These are phyloP conservation scores for Aspergillus sclerotialis DNA, from an alignment of 2,329 filamentous ascomycete genomes.

Conservation along the genomic window DNA sequence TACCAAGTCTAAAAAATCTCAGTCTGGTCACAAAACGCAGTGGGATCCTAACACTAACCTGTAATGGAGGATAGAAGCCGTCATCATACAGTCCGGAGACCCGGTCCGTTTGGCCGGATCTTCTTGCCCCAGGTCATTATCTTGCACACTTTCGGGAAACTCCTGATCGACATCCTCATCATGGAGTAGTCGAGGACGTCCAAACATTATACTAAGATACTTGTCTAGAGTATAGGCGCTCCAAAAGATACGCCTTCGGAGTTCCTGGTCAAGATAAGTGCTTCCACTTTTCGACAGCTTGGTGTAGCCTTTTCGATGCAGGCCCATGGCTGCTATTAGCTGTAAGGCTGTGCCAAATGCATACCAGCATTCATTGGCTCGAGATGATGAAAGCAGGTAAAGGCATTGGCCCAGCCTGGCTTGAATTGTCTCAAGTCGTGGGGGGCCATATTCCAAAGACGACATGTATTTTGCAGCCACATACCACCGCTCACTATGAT, in stretches of 20 bases:
- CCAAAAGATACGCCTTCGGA: slow-evolving; percentile 56
- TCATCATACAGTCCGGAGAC: slow-evolving; percentile 33
- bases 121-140: slow-evolving; percentile 48
- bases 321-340: slow-evolving; percentile 42
- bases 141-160: slow-evolving; percentile 49
- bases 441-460: slow-evolving; percentile 45
- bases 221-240: slow-evolving; percentile 56
- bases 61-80: slow-evolving; percentile 32
- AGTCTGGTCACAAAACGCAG: slow-evolving; percentile 1
- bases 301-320: slow-evolving; percentile 27
- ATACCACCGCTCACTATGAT: slow-evolving; percentile 30
- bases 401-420: slow-evolving; percentile 52
- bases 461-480: slow-evolving; percentile 30
- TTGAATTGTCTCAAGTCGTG: slow-evolving; percentile 51
- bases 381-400: slow-evolving; percentile 52
- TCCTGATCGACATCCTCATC: slow-evolving; percentile 59
- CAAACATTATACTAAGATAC: slow-evolving; percentile 57
- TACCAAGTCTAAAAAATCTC: slow-evolving; percentile 35
- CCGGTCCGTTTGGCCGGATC: slow-evolving; percentile 29
- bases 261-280: slow-evolving; percentile 39
- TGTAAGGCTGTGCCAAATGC: slow-evolving; percentile 52
- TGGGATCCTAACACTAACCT: slow-evolving; percentile 15
- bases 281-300: slow-evolving; percentile 22
- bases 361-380: slow-evolving; percentile 57
- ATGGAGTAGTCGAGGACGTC: slow-evolving; percentile 53